A percentile compares a stretch with the other conserved stretches of the same genome.
phyloP scores from a whole-genome alignment of 2,329 filamentous ascomycete species.

The Decorospora gaudefroyi region DNA sequence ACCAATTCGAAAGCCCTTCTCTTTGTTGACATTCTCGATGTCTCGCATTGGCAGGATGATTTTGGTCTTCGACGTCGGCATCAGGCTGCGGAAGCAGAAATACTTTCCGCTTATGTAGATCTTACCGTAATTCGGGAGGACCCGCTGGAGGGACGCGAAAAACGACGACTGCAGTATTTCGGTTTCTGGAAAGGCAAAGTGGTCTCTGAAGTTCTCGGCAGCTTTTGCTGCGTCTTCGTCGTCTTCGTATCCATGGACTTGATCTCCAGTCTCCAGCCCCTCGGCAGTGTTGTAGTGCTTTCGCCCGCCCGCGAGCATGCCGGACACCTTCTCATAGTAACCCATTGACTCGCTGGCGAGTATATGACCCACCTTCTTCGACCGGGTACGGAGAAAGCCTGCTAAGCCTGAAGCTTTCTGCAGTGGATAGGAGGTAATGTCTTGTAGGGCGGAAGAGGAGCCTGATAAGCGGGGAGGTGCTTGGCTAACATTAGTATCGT shows the following conservation, averaged over 20 bases:
- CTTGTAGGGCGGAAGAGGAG: conserved; percentile 60
- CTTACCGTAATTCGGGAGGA: conserved; percentile 91
- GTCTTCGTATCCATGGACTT: conserved; percentile 60
- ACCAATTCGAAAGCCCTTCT: conserved; percentile 90
- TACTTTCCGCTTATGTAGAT: conserved; percentile 88
- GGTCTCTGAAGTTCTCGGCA: conserved; percentile 75
- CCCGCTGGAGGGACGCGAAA: conserved; percentile 87
- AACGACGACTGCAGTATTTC: conserved; percentile 88
- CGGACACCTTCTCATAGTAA: conserved; percentile 94
- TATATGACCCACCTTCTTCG: conserved; percentile 78
- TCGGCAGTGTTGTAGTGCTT: conserved; percentile 84
- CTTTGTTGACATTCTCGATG: conserved; percentile 90
- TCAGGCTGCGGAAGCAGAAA: conserved; percentile 89
- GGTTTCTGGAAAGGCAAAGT: conserved; percentile 84
- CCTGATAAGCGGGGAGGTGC: conserved; percentile 41
- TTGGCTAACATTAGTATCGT: conserved; percentile 36
- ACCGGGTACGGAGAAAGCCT: conserved; percentile 77
- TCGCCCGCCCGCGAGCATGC: conserved; percentile 91
- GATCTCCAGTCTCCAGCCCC: conserved; percentile 67
- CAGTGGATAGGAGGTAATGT: conserved; percentile 73
- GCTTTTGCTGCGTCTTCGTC: conserved; percentile 59
- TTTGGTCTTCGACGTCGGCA: conserved; percentile 89
- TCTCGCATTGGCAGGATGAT: conserved; percentile 88
- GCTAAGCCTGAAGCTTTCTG: conserved; percentile 83
- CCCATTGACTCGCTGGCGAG: conserved; percentile 91